Conservation (phyloP, 495 filamentous ascomycete species). For the Penicillium nucicola region DNA sequence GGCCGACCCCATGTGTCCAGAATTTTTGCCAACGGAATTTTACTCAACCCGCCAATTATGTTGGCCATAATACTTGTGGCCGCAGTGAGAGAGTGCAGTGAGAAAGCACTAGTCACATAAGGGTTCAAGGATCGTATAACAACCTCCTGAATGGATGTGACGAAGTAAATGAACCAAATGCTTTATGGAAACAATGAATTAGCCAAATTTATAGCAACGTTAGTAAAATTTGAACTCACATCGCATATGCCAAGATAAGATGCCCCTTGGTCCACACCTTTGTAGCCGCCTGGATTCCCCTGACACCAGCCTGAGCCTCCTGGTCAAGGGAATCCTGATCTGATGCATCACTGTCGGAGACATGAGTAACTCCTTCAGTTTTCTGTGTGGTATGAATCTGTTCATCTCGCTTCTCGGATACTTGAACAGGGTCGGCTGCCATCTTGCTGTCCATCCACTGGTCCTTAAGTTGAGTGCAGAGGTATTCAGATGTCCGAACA, state of each 20-base stretch:
- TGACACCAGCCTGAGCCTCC: slow-evolving; percentile 4
- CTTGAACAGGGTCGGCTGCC: no score
- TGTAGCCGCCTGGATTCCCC: not conserved
- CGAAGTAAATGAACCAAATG: slow-evolving; percentile 32
- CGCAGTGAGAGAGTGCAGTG: slow-evolving; percentile 27
- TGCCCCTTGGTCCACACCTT: slow-evolving; percentile 2
- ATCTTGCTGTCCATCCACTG: no score
- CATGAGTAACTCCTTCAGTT: not conserved
- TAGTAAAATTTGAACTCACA: not conserved
- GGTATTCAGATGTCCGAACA: no score
- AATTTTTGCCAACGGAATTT: slow-evolving; percentile 62
- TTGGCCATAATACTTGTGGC: slow-evolving; percentile 27
- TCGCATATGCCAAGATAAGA: slow-evolving; percentile 1
- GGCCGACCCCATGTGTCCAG: slow-evolving; percentile 61
- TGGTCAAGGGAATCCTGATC: not conserved
- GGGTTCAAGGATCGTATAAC: slow-evolving; percentile 17
- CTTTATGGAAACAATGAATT: slow-evolving; percentile 10
- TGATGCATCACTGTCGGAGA: not conserved
- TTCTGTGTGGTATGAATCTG: no score
- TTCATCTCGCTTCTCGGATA: no score
- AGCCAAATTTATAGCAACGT: not conserved
- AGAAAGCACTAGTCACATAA: slow-evolving; percentile 30
- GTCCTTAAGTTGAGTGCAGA: no score
- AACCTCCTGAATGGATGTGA: slow-evolving; percentile 24
- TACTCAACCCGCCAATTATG: slow-evolving; percentile 56